Evolutionary conservation across 1,284 basidiomycete species (phyloP).

Genomic region (Mycosarcoma mackinlayi): DNA sequence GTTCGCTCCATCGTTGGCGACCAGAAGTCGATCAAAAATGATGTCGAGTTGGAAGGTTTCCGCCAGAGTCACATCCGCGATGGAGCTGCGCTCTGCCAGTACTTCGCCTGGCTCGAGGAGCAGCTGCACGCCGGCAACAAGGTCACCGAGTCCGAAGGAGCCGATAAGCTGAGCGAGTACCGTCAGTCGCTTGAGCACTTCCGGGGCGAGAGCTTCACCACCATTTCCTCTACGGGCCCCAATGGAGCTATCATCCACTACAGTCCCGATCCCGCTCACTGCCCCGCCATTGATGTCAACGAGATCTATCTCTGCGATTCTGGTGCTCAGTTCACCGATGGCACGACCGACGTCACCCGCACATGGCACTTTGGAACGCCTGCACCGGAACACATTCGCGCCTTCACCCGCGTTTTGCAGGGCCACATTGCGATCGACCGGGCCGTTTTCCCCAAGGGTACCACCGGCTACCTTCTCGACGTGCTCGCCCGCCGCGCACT

Average conservation of each 20-base stretch:
- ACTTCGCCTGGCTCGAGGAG: conserved; percentile 92
- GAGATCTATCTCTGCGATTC: conserved; percentile 90
- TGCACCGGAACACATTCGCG: conserved; percentile 81
- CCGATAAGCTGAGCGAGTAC: conserved; percentile 81
- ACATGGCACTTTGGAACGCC: conserved; percentile 88
- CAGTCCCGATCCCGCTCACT: conserved; percentile 79
- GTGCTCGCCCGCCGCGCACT: conserved; percentile 83
- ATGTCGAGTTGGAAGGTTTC: conserved; percentile 87
- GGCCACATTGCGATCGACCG: conserved; percentile 93
- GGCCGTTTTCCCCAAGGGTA: conserved; percentile 85
- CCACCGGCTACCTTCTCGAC: conserved; percentile 83
- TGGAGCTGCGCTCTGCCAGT: conserved; percentile 82
- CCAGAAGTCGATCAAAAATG: conserved; percentile 90
- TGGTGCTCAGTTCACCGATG: conserved; percentile 88
- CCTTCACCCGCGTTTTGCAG: conserved; percentile 93
- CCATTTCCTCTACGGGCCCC: conserved; percentile 86
- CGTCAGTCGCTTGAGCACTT: conserved; percentile 82
- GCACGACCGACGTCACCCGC: conserved; percentile 93
- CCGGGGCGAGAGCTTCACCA: conserved; percentile 88
- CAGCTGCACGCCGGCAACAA: conserved; percentile 76
- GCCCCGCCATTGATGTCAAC: conserved; percentile 74
- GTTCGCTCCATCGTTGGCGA: conserved; percentile 75
- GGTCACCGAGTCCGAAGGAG: conserved; percentile 83
- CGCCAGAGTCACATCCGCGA: conserved; percentile 88
- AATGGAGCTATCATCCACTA: conserved; percentile 98